Percentiles rank a stretch among this genome's conserved stretches.
These are phyloP conservation scores for Apiosordaria backusii DNA, from an alignment of 495 filamentous ascomycete genomes.

Conservation along the genomic window DNA sequence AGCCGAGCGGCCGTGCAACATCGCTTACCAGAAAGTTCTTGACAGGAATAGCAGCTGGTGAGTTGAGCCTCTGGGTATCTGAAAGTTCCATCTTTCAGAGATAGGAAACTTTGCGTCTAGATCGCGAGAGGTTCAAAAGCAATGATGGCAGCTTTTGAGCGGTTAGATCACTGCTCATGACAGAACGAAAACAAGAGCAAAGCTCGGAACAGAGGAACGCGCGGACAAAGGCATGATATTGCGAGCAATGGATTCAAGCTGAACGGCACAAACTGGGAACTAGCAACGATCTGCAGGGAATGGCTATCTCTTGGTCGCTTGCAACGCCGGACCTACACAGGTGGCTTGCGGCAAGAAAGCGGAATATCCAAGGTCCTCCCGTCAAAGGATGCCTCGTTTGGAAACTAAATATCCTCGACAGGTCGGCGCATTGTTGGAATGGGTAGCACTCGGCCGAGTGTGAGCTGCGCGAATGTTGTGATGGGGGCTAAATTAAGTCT, in stretches of 20 bases:
- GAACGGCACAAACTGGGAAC: not conserved
- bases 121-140: not conserved
- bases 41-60: not conserved
- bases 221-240: constrained; percentile 1
- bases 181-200: not conserved
- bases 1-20: not conserved
- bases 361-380: not conserved
- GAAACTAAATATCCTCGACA: not conserved
- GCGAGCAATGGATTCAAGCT: not conserved
- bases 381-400: not conserved
- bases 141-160: not conserved
- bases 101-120: not conserved
- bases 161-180: not conserved
- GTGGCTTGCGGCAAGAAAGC: not conserved
- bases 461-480: not conserved
- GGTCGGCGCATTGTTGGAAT: not conserved
- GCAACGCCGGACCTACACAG: not conserved
- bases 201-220: not conserved
- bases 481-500: not conserved
- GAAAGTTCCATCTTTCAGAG: not conserved
- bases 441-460: not conserved
- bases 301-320: not conserved
- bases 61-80: not conserved
- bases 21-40: constrained; percentile 1
- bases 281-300: not conserved